Evolutionary conservation across 164 flowering plant genomes (phyloP).

Genomic region (Nymphaea colorata): DNA sequence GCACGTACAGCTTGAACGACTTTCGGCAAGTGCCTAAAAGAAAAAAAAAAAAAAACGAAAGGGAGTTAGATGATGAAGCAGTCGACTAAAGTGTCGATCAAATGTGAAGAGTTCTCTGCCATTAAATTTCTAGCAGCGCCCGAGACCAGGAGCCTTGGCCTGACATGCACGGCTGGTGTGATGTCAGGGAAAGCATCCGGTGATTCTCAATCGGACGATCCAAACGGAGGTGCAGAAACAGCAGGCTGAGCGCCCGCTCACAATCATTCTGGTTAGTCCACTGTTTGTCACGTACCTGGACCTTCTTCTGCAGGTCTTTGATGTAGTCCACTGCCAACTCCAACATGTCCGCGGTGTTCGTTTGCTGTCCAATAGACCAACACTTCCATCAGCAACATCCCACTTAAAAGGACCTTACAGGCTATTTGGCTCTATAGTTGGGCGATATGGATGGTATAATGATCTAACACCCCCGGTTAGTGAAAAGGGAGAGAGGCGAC

Average conservation of each 20-base stretch:
- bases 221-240: not conserved
- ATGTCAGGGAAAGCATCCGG: not conserved
- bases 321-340: constrained; percentile 94
- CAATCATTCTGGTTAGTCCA: not conserved
- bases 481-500: too few species aligned
- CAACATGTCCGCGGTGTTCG: constrained; percentile 93
- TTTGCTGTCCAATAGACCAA: constrained; percentile 48
- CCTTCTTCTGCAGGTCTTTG: constrained; percentile 74
- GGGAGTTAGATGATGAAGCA: not conserved
- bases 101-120: not conserved
- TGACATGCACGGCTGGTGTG: not conserved
- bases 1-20: constrained; percentile 54
- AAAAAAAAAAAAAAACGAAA: not conserved
- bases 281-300: constrained; percentile 39
- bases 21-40: constrained; percentile 41
- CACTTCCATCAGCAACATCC: not conserved
- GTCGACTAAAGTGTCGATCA: not conserved
- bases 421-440: too few species aligned
- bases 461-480: too few species aligned
- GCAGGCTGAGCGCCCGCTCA: not conserved
- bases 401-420: not conserved
- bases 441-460: too few species aligned
- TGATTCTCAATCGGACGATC: not conserved
- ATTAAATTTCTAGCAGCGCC: not conserved
- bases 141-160: not conserved